Evolutionary conservation across 495 filamentous ascomycete genomes (phyloP), one percentile per base, ranked within the genome.

Genomic region (Ramalina intermedia): DNA sequence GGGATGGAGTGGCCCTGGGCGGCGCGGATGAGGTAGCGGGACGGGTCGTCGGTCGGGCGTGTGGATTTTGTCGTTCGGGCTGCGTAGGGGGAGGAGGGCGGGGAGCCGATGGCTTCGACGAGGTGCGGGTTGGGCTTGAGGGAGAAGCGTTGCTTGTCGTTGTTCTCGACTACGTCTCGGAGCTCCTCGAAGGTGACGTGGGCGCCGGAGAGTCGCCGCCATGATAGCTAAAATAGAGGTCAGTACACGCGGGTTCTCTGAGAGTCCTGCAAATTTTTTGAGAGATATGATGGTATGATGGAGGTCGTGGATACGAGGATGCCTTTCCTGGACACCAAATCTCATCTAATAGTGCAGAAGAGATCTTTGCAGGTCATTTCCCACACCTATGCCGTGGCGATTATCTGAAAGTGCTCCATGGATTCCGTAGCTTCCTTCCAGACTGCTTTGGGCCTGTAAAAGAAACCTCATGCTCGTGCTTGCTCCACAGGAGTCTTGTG

Each of bases 121-220:
- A 3, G 21, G 38, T 7, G 49, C n/a, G 52, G 48, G 12, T 47
- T 37, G n/a, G 38, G 51, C 33, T 50, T 62, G 16, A 85, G 66
- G 1, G 65, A 73, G 70, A 94, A 98, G 17, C 91, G 86, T 62
- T 96, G 84, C 62, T 98, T 98, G 59, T 91, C 86, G 54, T 85
- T 89, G 18, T 71, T 71, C 8, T 66, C 62, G 37, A 96, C 90
- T 35, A 83, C 72, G n/a, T 67, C 48, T 29, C 71, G 61, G 59
- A 98, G 76, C 55, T 94, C 89, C 11, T 70, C 58, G 59, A 96
- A 77, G 13, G 82, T 83, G 12, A 82, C 73, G 45, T 81, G 66
- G 4, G 93, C 69, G 6, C 75, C 77, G 50, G 75, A 76, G 48
- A 93, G 66, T 51, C 78, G 80, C 41, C 69, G 73, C 73, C 79